Evolutionary conservation across 352 stramenopile species (phyloP).

Genomic region (Thalassiosira mediterranea): DNA sequence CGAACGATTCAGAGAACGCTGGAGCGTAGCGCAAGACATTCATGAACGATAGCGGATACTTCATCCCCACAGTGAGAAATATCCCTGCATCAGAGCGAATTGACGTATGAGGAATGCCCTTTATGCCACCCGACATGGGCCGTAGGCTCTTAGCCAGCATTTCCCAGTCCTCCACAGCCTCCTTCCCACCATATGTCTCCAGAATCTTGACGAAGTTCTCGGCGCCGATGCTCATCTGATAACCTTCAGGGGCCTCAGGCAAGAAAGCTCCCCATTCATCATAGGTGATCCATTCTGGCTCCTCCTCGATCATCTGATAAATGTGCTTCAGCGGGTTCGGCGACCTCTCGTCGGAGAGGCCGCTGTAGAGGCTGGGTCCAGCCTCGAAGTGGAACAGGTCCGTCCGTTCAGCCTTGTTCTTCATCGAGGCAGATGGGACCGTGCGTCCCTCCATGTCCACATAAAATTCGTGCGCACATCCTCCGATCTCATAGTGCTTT

Average conservation of each 20-base stretch:
- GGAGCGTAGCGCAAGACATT: conserved; percentile 61
- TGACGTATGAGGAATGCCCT: conserved; percentile 71
- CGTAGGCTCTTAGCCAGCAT: conserved; percentile 36
- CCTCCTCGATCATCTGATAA: conserved; percentile 87
- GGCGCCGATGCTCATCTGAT: conserved; percentile 68
- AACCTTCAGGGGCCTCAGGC: conserved; percentile 62
- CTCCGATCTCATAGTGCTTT: conserved; percentile 84
- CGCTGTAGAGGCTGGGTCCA: conserved; percentile 80
- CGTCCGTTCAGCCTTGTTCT: conserved; percentile 24
- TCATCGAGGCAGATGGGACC: conserved; percentile 35
- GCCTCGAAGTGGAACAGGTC: conserved; percentile 83
- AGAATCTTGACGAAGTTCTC: conserved; percentile 78
- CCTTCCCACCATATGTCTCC: conserved; percentile 60
- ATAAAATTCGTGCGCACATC: conserved; percentile 80
- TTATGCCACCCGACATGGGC: conserved; percentile 57
- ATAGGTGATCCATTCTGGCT: conserved; percentile 87
- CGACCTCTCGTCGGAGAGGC: conserved; percentile 70
- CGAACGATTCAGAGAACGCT: conserved; percentile 45
- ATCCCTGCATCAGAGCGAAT: conserved; percentile 57
- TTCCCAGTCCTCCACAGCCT: conserved; percentile 63
- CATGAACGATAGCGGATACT: conserved; percentile 61
- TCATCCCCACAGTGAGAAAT: conserved; percentile 39
- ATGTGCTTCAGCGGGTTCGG: conserved; percentile 88
- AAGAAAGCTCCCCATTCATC: conserved; percentile 83
- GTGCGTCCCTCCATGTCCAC: conserved; percentile 43